Base-by-base conservation (phyloP, 192 early-diverging fungal genomes). In the Bifiguratus adelaidae region DNA sequence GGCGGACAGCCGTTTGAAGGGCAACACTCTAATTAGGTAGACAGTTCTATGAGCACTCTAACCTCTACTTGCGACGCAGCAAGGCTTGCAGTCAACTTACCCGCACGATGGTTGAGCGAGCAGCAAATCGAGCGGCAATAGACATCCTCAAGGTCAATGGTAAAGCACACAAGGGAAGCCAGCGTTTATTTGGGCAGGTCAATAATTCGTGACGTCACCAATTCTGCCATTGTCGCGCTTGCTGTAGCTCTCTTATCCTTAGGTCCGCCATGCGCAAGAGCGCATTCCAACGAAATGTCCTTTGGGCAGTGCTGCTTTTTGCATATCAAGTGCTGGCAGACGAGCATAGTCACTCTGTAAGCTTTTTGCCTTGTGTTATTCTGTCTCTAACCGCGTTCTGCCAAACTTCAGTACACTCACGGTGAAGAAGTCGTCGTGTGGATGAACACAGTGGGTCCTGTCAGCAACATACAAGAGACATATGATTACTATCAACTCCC, bases 401-500 rank as follows among this genome's bases (percentile, higher is more conserved):
- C 32, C 32, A 33, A 33, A 8, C 32, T 4, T 21, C n/a, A 82
- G 76, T 81, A 83, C 38, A 41, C 66, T 41, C 51, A 71, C 15
- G 53, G 45, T 4, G 83, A 88, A 42, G 77, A 80, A 44, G 80
- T 88, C 2, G 76, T 86, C 13, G 65, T 76, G 12, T 86, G 80
- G 80, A 67, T 80, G 47, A 74, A 81, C 47, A 80, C 80, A 15
- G 73, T 85, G 23, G 78, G 78, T 5, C 75, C 68, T 1, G 7
- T 73, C 1, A 58, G 61, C 44, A 88, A 88, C 54, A 55, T 71
- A 41, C 83, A 85, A 53, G 86, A 89, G 56, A 81, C 76, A 32
- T 89, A 89, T 46, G 76, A 79, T 22, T 84, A 77, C 43, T 77
- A 73, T 28, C 75, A 82, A 35, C 59, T 88, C 28, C 86, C 86